Evolutionary conservation across 495 filamentous ascomycete genomes (phyloP).

Genomic region (Penicillium cinerascens): DNA sequence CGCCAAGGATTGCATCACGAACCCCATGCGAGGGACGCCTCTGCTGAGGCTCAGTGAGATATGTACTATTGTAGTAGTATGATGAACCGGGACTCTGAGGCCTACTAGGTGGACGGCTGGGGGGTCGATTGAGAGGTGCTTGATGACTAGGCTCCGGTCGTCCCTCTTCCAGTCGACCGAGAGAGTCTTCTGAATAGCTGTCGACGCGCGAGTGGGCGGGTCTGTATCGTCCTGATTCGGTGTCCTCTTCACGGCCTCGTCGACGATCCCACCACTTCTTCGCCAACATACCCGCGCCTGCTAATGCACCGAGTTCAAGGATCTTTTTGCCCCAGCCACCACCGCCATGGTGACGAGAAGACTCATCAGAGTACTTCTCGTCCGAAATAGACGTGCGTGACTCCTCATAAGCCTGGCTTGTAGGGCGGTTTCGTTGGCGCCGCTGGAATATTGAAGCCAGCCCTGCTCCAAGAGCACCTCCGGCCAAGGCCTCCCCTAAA

Average conservation of each 20-base stretch:
- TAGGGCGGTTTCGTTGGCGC: slow-evolving; percentile 31
- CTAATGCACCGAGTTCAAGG: slow-evolving; percentile 60
- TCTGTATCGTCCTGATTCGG: slow-evolving; percentile 49
- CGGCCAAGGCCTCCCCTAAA: slow-evolving; percentile 40
- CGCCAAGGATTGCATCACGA: slow-evolving; percentile 61
- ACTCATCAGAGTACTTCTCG: slow-evolving; percentile 58
- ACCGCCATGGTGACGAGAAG: slow-evolving; percentile 22
- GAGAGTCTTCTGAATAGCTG: slow-evolving; percentile 42
- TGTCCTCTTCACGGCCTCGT: slow-evolving; percentile 52
- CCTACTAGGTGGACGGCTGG: slow-evolving; percentile 38
- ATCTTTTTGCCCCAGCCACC: slow-evolving; percentile 61
- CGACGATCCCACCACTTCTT: slow-evolving; percentile 62
- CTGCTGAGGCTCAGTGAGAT: slow-evolving; percentile 36
- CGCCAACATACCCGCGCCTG: slow-evolving; percentile 62
- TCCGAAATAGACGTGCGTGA: slow-evolving; percentile 53
- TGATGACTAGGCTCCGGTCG: slow-evolving; percentile 38
- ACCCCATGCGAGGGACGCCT: slow-evolving; percentile 45
- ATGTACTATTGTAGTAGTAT: slow-evolving; percentile 45
- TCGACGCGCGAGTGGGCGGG: slow-evolving; percentile 41
- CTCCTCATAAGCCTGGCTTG: slow-evolving; percentile 36
- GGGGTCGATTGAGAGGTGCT: slow-evolving; percentile 41
- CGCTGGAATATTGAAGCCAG: slow-evolving; percentile 55
- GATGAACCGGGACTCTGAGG: slow-evolving; percentile 42
- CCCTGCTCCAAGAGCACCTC: slow-evolving; percentile 58
- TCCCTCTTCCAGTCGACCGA: slow-evolving; percentile 43